Evolutionary conservation across 768 basidiomycete species (phyloP).

Genomic region (Pholiota conissans): DNA sequence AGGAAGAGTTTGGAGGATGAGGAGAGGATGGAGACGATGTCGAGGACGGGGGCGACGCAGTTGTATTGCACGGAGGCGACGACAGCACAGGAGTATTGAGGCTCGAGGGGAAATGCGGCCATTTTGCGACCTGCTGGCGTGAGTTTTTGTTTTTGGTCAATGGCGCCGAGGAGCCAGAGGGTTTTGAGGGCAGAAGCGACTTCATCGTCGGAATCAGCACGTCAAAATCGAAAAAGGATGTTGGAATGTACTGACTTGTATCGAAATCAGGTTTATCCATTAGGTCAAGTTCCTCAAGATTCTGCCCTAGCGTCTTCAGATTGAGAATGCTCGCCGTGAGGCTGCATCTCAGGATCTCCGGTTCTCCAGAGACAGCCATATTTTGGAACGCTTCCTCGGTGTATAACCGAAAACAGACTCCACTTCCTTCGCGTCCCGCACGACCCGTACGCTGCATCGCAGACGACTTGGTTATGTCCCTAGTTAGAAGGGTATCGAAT

Average conservation of each 20-base stretch:
- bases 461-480: conserved; percentile 85
- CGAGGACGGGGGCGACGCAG: conserved; percentile 79
- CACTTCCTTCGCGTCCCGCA: conserved; percentile 89
- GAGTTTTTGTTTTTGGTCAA: conserved; percentile 63
- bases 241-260: conserved; percentile 52
- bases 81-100: conserved; percentile 74
- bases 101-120: conserved; percentile 93
- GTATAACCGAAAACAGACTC: conserved; percentile 90
- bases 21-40: conserved; percentile 83
- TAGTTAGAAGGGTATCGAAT: conserved; percentile 83
- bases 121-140: conserved; percentile 80
- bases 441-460: conserved; percentile 95
- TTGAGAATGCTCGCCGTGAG: conserved; percentile 83
- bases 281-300: conserved; percentile 79
- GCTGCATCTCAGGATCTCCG: conserved; percentile 89
- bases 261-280: conserved; percentile 85
- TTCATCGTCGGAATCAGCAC: conserved; percentile 24
- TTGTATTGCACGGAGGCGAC: conserved; percentile 72
- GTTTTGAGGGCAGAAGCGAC: conserved; percentile 66
- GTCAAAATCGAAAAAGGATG: neutral
- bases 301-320: conserved; percentile 80
- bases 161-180: conserved; percentile 78
- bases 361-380: conserved; percentile 69
- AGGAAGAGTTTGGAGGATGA: conserved; percentile 81
- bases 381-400: conserved; percentile 76